A percentile compares a stretch with the other conserved stretches of the same genome.
Evolutionary conservation across 208 protist species (phyloP).

Genomic region (Blastocrithidia nonstop): DNA sequence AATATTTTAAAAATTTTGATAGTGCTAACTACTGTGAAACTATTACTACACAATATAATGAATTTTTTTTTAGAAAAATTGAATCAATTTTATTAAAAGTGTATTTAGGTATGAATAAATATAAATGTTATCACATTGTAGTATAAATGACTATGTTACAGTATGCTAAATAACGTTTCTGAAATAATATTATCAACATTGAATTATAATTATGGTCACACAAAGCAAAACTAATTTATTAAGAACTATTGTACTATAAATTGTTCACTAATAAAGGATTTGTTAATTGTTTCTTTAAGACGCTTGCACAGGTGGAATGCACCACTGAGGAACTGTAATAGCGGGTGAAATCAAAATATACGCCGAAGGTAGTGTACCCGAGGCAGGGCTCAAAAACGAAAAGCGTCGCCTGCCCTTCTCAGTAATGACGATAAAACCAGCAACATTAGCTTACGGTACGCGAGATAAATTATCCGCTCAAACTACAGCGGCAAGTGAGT

Average conservation of each 20-base stretch:
- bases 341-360: conserved; percentile 64
- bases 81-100: background rate
- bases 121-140: background rate
- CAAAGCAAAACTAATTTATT: no score
- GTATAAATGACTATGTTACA: background rate
- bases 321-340: conserved; percentile 1
- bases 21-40: no score
- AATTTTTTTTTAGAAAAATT: background rate
- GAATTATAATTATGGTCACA: no score
- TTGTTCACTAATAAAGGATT: no score
- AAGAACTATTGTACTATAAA: no score
- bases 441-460: conserved; percentile 43
- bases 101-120: background rate
- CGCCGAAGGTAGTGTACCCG: conserved; percentile 45
- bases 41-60: no score
- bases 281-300: background rate
- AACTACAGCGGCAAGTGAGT: conserved; percentile 43
- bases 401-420: conserved; percentile 62
- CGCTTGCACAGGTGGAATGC: conserved; percentile 9
- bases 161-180: background rate
- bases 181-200: background rate
- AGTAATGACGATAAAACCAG: conserved; percentile 58
- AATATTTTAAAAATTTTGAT: no score
- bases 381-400: conserved; percentile 51
- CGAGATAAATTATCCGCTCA: conserved; percentile 44